Conservation (phyloP, 2,329 filamentous ascomycete genomes). For the Alternaria rosae region DNA sequence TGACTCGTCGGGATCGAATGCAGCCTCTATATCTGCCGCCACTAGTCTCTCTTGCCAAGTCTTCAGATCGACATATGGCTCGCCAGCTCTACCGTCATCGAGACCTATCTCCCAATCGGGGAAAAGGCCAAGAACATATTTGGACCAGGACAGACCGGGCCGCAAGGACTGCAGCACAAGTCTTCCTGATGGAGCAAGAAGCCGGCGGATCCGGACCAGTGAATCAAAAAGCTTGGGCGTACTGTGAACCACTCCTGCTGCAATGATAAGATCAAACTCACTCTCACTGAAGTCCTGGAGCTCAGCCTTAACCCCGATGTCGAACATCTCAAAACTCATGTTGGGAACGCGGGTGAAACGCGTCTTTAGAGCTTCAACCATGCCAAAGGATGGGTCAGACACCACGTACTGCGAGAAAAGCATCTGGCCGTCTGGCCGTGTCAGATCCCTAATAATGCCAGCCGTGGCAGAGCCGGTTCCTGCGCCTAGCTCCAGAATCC, state of each 20-base stretch:
- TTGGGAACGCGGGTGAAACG: background rate
- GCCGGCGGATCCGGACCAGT: too few relatives aligned
- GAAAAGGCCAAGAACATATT: too few relatives aligned
- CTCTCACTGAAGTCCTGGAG: slow-evolving; percentile 20
- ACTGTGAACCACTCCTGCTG: slow-evolving; percentile 1
- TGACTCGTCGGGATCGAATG: too few relatives aligned
- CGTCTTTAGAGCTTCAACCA: slow-evolving; percentile 8
- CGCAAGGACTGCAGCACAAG: too few relatives aligned
- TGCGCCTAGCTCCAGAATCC: slow-evolving; percentile 9
- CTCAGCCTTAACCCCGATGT: slow-evolving; percentile 11
- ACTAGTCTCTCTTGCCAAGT: too few relatives aligned
- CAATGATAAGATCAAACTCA: slow-evolving; percentile 26
- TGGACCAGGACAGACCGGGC: too few relatives aligned
- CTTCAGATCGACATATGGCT: too few relatives aligned
- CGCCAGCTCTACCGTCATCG: too few relatives aligned
- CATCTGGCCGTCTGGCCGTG: background rate
- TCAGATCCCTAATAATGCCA: background rate
- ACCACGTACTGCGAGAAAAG: background rate
- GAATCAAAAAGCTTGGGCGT: slow-evolving; percentile 13
- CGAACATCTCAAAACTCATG: slow-evolving; percentile 9
- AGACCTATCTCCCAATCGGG: too few relatives aligned
- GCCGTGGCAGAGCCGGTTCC: slow-evolving; percentile 3
- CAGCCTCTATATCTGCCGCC: too few relatives aligned
- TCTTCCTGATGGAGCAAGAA: too few relatives aligned
- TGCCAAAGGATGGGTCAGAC: slow-evolving; percentile 10